phyloP scores from a whole-genome alignment of 106 monocot genomes.

The Dendrobium catenatum region DNA sequence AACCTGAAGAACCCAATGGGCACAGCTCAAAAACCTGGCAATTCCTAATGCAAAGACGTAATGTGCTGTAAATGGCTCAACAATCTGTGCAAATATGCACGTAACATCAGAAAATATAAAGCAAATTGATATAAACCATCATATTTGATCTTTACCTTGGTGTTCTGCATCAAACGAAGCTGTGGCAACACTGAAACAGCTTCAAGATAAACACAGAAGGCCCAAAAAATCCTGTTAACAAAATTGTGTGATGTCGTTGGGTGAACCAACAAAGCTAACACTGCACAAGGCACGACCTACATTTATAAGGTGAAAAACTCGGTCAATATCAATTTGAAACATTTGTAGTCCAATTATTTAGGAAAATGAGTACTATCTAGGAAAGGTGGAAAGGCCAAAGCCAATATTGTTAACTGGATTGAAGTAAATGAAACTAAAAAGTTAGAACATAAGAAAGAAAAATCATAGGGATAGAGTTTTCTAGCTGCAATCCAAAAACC shows the following conservation, averaged over 20 bases:
- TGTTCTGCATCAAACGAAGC: conserved; percentile 76
- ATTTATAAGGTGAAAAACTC: background rate
- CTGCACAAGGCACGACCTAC: conserved; percentile 74
- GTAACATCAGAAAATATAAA: background rate
- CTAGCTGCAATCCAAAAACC: too few species aligned
- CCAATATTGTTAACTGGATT: too few species aligned
- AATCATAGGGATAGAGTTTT: too few species aligned
- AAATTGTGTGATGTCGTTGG: conserved; percentile 75
- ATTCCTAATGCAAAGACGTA: conserved; percentile 73
- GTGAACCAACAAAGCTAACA: conserved; percentile 64
- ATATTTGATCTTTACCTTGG: conserved; percentile 29
- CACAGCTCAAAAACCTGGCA: conserved; percentile 66
- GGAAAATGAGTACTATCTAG: too few species aligned
- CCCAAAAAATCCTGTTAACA: conserved; percentile 79
- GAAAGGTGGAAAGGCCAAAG: too few species aligned
- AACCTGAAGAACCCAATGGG: conserved; percentile 83
- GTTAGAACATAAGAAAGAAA: too few species aligned
- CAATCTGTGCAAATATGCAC: conserved; percentile 32
- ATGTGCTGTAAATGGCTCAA: conserved; percentile 73
- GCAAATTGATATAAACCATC: background rate
- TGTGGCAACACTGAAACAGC: conserved; percentile 72
- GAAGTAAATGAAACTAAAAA: too few species aligned
- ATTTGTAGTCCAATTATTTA: too few species aligned
- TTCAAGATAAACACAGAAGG: conserved; percentile 81
- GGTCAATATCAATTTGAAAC: too few species aligned